A percentile compares a stretch with the other conserved stretches of the same genome.
Conservation (phyloP, 192 early-diverging fungal genomes). For the Mortierella antarctica region DNA sequence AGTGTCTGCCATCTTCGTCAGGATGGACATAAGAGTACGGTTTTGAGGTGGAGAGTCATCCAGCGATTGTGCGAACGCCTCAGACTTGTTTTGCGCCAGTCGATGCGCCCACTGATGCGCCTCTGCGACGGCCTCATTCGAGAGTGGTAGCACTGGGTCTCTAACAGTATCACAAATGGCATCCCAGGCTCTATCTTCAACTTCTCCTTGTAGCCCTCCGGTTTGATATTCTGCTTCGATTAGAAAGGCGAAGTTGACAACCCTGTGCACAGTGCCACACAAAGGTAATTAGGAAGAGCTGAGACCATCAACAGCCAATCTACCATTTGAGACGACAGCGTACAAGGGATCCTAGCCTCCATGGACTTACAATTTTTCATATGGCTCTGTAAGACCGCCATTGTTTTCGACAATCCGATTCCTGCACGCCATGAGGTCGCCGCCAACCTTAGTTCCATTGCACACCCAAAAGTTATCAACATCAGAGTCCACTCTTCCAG, state of each 20-base stretch:
- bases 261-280: conserved; percentile 1
- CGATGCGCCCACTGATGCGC: conserved; percentile 25
- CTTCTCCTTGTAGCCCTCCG: conserved; percentile 17
- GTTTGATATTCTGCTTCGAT: conserved; percentile 33
- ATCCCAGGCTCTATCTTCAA: conserved; percentile 23
- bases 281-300: conserved; percentile 4
- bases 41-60: conserved; percentile 25
- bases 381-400: conserved; percentile 14
- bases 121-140: conserved; percentile 11
- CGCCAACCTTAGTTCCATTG: conserved; percentile 11
- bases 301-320: background rate
- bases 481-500: conserved; percentile 27
- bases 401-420: conserved; percentile 34
- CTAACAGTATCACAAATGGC: conserved; percentile 13
- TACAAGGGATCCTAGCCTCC: background rate
- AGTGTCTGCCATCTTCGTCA: conserved; percentile 30
- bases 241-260: conserved; percentile 21
- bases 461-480: conserved; percentile 6
- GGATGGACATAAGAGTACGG: conserved; percentile 25
- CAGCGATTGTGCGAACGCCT: conserved; percentile 9
- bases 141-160: conserved; percentile 17
- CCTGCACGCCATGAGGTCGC: conserved; percentile 29
- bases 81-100: conserved; percentile 21
- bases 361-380: conserved; percentile 20
- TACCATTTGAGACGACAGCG: background rate